Base-by-base conservation (phyloP, 1,139 yeast species). In the Debaryomyces udenii region DNA sequence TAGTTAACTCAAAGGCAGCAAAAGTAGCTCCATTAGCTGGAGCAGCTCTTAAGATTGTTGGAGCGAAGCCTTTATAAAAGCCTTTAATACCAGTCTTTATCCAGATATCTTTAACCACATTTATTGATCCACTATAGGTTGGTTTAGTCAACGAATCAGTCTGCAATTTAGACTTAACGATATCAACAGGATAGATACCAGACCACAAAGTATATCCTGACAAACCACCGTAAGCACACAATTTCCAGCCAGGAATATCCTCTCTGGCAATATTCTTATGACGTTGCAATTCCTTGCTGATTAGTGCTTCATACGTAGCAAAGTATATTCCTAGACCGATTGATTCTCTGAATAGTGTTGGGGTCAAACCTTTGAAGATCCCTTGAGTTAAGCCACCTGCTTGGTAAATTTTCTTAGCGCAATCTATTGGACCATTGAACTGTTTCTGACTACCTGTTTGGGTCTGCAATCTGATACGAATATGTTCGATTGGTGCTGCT, bases 11-110 rank as follows among this genome's bases (percentile, higher is more conserved):
- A 59, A 91, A 91, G 9, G 94, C 89, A 40, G 89, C 87, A 67
- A 91, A 91, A 1, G 98, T 91, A 23, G 96, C 96, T 39, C 96
- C 98, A 58, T 91, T 91, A 13, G 95, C 98, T 3, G 98, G 98
- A 2, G 96, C 96, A 40, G 98, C 97, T 65, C 98, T 83, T 52
- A 91, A 70, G 48, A 91, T 81, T 1, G 98, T 90, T 37, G 98
- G 96, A 16, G 83, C 64, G 58, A 90, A 89, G 1, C 98, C 98
- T 63, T 85, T 82, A 65, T 87, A 84, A 57, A 91, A 87, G 0
- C 96, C 96, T 51, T 72, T 72, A 39, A 81, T 50, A 26, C 97
- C 97, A 40, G 73, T 70, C 6, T 71, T 72, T 35, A 59, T 62
- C 60, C 68, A 74, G 15, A 88, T 74, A 47, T 74, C 73, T 45